Evolutionary conservation across 169 alveolate species (phyloP).

Genomic region (Theileria sp.): DNA sequence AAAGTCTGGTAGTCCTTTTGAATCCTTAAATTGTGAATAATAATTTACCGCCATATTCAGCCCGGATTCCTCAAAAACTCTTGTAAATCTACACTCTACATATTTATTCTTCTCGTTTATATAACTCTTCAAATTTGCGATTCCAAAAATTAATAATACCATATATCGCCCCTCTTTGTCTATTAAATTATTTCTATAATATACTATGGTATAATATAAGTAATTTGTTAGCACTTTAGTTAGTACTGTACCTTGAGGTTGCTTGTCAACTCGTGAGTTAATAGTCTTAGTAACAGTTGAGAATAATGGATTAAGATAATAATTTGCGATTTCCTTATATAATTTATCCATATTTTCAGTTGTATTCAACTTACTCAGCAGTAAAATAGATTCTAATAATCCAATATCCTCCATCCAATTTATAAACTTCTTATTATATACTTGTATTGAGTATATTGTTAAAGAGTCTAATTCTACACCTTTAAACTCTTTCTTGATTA

Average conservation of each 20-base stretch:
- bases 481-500: neutral
- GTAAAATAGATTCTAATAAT: neutral
- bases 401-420: neutral
- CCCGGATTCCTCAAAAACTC: slow-evolving; percentile 4
- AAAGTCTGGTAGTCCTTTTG: neutral
- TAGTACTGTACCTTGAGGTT: neutral
- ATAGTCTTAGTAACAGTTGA: neutral
- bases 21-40: neutral
- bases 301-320: neutral
- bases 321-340: neutral
- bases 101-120: neutral
- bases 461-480: neutral
- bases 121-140: slow-evolving; percentile 10
- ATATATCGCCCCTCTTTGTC: neutral
- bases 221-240: too few species aligned
- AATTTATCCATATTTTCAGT: neutral
- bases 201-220: neutral
- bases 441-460: slow-evolving; percentile 4
- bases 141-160: slow-evolving; percentile 5
- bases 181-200: too few species aligned
- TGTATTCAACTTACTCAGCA: neutral
- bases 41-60: slow-evolving; percentile 2
- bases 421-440: neutral
- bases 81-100: slow-evolving; percentile 6
- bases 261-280: neutral